Evolutionary conservation across 2,329 filamentous ascomycete genomes (phyloP), one percentile per base, ranked within the genome.

Genomic region (Exophiala spinifera): DNA sequence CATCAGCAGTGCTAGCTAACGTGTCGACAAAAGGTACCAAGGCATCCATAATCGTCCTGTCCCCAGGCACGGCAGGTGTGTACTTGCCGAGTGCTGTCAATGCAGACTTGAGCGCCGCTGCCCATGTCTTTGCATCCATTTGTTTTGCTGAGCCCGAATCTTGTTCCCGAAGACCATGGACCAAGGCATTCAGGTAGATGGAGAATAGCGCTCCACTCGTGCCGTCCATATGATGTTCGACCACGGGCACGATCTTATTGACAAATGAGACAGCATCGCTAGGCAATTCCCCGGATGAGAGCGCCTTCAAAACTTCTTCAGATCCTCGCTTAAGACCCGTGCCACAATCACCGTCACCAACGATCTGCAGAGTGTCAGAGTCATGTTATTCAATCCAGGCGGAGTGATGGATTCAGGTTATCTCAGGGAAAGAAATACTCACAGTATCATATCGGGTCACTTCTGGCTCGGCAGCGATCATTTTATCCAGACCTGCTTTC

Each of bases 311-410:
- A 21, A 81, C 70, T 31, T 75, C 75, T 78, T 95, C 86, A n/a
- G 91, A 90, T 46, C 91, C 91, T 58, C 90, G 84, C 75, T 89
- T 90, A 57, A 96, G 76, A 4, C 89, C 89, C 54, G 90, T 88
- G 8, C 91, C 91, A 66, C 91, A 96, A 71, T 96, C 91, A 44
- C 91, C 91, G 67, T 96, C 91, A 39, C 91, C 91, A 20, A 95
- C 89, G 11, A 94, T 83, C 28, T 31, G 28, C 28, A 10, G 11
- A 31, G 28, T 10, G 28, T 31, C 28, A 31, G 28, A 31, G 4
- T 31, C 28, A 31, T 31, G 8, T 31, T 10, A 31, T 10, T 31
- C 28, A 31, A 11, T 7, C 10, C 28, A 25, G 28, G 11, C 28
- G 28, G 11, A 31, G 28, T 3, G 11, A 31, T 11, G 28, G 10